Base-by-base conservation (phyloP, 1,284 basidiomycete species). In the Naganishia albida region DNA sequence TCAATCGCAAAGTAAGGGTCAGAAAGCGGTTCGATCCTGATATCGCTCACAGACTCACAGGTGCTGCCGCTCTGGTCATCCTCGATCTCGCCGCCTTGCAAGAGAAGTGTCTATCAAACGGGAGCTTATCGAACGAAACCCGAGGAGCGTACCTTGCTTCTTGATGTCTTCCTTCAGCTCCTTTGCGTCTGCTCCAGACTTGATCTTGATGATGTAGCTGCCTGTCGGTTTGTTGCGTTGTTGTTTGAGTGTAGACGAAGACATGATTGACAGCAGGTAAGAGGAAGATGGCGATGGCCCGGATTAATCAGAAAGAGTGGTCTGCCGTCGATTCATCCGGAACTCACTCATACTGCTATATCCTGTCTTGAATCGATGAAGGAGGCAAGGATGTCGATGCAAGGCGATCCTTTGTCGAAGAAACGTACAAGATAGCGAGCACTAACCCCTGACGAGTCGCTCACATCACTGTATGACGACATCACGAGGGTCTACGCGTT, bases 171-270 rank as follows among this genome's bases (percentile, higher is more conserved):
- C 54, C 54, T 63, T 59, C 15, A 67, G 63, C 48, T 67, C 52
- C 23, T 59, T 53, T 12, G 63, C 54, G 18, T 67, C 44, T 18
- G 51, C 26, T 6, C 48, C 26, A 34, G 65, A 53, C 62, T 67
- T 67, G 49, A 67, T 63, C 62, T 63, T 64, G 62, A 67, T 63
- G 34, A 67, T 67, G 49, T 67, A 67, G 43, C 63, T 56, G 42
- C 53, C 63, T 64, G 46, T 55, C 6, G 34, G 34, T 34, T 34
- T 10, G 34, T n/a, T 2, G 12, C 12, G 20, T 48, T 20, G 7
- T 48, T 1, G 6, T 3, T 2, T 48, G 15, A 6, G 12, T 34
- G 34, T 1, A 48, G 46, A 25, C 20, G 46, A 48, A 10, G 34
- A 4, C 6, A 34, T 34, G 34, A 23, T 48, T 1, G 46, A 23